Base-by-base conservation (phyloP, 768 basidiomycete genomes). In the Phlegmacium glaucopus region DNA sequence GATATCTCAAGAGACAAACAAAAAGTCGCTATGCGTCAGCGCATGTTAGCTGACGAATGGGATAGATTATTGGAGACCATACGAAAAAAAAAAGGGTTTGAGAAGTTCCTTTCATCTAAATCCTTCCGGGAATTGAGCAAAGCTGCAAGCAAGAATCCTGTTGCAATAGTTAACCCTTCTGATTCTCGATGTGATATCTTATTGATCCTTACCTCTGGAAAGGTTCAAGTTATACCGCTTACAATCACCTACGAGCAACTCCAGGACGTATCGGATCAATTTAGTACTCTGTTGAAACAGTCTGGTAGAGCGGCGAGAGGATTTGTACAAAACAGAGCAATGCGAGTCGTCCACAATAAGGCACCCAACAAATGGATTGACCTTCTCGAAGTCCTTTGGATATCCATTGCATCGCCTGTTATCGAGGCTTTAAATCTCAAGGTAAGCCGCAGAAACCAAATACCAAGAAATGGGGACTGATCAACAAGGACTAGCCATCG, bases 91-190 rank as follows among this genome's bases (percentile, higher is more conserved):
- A 42, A 26, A 8, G 54, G 55, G 6, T 56, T 59, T 34, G 35
- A 54, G n/a, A 37, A 53, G 16, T 63, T 63, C 37, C 44, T 58
- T 30, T 38, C 29, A 27, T 45, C 54, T 10, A 32, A 48, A 26
- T 27, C 35, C 7, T 59, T 58, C 16, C 15, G 25, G 13, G 36
- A 39, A 10, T 48, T 61, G 11, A 39, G 42, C 15, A 29, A 41
- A 13, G 56, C 52, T n/a, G 56, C 58, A 7, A 38, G 12, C 6
- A 28, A 43, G 18, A 56, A 60, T 6, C 56, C 52, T 10, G 53
- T 60, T 13, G 53, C 59, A 18, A 28, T 63, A 29, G 40, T 62
- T 18, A 61, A 54, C 38, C 44, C 54, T 38, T 42, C 39, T 18
- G 15, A 22, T 6, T 42, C 42, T 17, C 46, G 51, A 6, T 55